Evolutionary conservation across 2,329 filamentous ascomycete genomes (phyloP).

Genomic region (Stagonosporopsis rhizophila): DNA sequence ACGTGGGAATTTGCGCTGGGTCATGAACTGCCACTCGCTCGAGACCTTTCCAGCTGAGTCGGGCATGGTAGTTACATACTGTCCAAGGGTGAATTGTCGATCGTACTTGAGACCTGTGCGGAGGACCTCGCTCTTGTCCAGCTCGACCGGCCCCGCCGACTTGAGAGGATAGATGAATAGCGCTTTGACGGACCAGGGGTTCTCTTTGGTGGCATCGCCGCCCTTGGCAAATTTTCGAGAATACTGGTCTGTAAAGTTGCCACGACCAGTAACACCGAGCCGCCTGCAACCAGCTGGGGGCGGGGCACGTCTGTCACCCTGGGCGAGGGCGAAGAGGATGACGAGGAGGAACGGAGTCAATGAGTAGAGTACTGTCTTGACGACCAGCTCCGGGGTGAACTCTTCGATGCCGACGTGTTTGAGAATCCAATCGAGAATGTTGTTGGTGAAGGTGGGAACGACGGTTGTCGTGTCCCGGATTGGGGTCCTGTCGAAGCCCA

Average conservation of each 20-base stretch:
- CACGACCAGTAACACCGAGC: conserved; percentile 57
- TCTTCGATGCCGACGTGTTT: conserved; percentile 15
- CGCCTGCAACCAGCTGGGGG: conserved; percentile 58
- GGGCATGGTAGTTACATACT: conserved; percentile 57
- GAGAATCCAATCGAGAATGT: background rate
- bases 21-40: conserved; percentile 72
- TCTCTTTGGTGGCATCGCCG: conserved; percentile 32
- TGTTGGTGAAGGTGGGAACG: background rate
- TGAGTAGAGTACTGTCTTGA: conserved; percentile 21
- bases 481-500: conserved; percentile 2
- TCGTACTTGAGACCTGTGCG: conserved; percentile 77
- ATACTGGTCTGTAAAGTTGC: conserved; percentile 65
- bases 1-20: conserved; percentile 71
- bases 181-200: conserved; percentile 64
- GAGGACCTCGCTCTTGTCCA: conserved; percentile 69
- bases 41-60: conserved; percentile 52
- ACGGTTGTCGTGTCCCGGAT: background rate
- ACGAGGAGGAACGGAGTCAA: conserved; percentile 28
- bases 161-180: conserved; percentile 85
- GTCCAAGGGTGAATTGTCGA: conserved; percentile 82
- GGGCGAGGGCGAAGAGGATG: conserved; percentile 34
- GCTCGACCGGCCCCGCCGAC: conserved; percentile 78
- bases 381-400: conserved; percentile 24
- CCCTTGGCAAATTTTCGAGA: conserved; percentile 56
- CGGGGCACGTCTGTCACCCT: conserved; percentile 29